Evolutionary conservation across 495 filamentous ascomycete species (phyloP).

Genomic region (Podospora bellae-mahoneyi): DNA sequence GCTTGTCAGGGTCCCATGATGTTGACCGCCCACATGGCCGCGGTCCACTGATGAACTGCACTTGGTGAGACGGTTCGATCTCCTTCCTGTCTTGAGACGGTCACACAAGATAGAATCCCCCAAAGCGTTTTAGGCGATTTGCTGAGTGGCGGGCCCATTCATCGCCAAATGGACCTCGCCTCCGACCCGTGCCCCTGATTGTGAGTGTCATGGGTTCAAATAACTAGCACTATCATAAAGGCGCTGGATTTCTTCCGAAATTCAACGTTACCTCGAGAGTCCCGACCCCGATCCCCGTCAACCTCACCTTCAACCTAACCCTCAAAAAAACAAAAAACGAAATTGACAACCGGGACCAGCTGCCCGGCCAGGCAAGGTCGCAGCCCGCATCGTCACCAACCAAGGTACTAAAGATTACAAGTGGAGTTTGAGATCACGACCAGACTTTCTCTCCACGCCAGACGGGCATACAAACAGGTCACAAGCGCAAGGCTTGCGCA

Average conservation of each 20-base stretch:
- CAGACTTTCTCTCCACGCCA: constrained; percentile 1
- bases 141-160: background rate
- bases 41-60: background rate
- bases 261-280: constrained; percentile 10
- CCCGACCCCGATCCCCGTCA: background rate
- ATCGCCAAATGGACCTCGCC: constrained; percentile 5
- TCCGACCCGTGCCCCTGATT: background rate
- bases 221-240: constrained; percentile 1
- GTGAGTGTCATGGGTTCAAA: background rate
- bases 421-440: constrained; percentile 2
- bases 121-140: background rate
- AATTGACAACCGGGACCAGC: background rate
- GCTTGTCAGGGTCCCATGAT: background rate
- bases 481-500: constrained; percentile 4
- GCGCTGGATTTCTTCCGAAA: constrained; percentile 8
- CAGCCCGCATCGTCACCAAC: constrained; percentile 6
- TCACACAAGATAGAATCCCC: background rate
- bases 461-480: background rate
- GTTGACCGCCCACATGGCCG: background rate
- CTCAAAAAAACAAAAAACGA: background rate
- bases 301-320: too few relatives aligned
- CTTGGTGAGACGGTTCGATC: background rate
- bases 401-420: constrained; percentile 8
- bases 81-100: constrained; percentile 2
- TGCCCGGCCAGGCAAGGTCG: background rate